A percentile compares a stretch with the other conserved stretches of the same genome.
Conservation (phyloP, 768 basidiomycete genomes). For the Cubamyces sp. region DNA sequence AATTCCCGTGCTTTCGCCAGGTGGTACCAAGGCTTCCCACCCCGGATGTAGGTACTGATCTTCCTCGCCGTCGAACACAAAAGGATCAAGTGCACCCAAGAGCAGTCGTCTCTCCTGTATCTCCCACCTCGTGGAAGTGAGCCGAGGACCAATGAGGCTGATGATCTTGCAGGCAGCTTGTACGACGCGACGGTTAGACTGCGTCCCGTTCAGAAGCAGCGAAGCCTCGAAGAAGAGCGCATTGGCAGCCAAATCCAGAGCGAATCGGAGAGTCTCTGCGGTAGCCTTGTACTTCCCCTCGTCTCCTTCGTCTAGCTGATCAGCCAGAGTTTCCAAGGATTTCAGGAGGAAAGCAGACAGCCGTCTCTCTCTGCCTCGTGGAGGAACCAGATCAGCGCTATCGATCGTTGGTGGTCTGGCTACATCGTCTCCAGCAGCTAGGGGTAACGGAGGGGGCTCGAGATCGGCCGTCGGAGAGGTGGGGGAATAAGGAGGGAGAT, state of each 20-base stretch:
- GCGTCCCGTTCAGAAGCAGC: constrained; percentile 66
- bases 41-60: constrained; percentile 24
- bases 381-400: constrained; percentile 43
- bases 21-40: constrained; percentile 54
- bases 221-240: constrained; percentile 72
- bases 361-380: constrained; percentile 62
- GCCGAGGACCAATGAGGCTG: constrained; percentile 42
- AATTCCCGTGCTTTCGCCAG: constrained; percentile 61
- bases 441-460: neutral
- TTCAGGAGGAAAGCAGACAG: constrained; percentile 66
- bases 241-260: constrained; percentile 69
- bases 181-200: constrained; percentile 61
- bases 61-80: constrained; percentile 49
- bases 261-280: constrained; percentile 65
- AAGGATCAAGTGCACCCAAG: constrained; percentile 64
- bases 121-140: constrained; percentile 55
- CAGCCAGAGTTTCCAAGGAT: constrained; percentile 53
- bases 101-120: constrained; percentile 66
- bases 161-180: constrained; percentile 63
- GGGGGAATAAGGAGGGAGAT: constrained; percentile 49
- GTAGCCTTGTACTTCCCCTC: constrained; percentile 44
- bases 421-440: neutral
- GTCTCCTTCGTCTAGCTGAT: constrained; percentile 50
- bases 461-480: neutral
- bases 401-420: neutral